These are phyloP conservation scores for Polygonum maritimum DNA, from an alignment of 148 eudicot genomes.

Conservation along the genomic window DNA sequence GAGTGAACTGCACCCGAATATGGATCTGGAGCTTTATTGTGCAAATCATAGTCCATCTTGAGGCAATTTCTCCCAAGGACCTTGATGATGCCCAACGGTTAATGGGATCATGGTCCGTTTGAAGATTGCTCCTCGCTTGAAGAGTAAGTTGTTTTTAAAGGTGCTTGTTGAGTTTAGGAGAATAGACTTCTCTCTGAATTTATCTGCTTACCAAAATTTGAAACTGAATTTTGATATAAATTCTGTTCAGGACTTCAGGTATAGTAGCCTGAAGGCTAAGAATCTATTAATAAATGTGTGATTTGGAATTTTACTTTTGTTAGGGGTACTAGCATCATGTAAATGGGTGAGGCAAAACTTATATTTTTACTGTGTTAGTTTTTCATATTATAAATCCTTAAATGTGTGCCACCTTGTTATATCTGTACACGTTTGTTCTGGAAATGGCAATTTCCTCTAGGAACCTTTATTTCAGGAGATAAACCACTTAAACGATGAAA, in stretches of 20 bases:
- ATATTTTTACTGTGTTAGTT: too few species aligned
- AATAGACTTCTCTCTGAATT: background rate
- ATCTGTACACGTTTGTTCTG: background rate
- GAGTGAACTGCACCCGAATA: background rate
- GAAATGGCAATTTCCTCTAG: background rate
- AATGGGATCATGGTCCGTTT: constrained; percentile 49
- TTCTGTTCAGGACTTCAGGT: background rate
- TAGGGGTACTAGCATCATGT: too few species aligned
- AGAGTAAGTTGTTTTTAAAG: constrained; percentile 26
- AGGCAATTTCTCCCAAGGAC: constrained; percentile 19
- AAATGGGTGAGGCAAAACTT: too few species aligned
- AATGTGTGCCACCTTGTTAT: too few species aligned
- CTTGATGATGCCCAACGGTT: constrained; percentile 76
- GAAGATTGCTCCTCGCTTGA: constrained; percentile 34
- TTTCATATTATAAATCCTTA: too few species aligned
- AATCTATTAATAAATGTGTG: background rate
- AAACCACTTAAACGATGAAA: background rate
- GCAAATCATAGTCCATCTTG: constrained; percentile 12
- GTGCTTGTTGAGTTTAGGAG: background rate
- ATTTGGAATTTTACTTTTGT: too few species aligned
- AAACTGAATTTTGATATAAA: background rate
- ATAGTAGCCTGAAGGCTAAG: background rate
- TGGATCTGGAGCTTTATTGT: constrained; percentile 1
- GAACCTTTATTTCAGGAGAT: background rate
- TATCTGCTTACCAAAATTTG: background rate